Percentiles rank a stretch among this genome's conserved stretches.
Conservation (phyloP, 2,329 filamentous ascomycete genomes). For the Colletotrichum salicis region DNA sequence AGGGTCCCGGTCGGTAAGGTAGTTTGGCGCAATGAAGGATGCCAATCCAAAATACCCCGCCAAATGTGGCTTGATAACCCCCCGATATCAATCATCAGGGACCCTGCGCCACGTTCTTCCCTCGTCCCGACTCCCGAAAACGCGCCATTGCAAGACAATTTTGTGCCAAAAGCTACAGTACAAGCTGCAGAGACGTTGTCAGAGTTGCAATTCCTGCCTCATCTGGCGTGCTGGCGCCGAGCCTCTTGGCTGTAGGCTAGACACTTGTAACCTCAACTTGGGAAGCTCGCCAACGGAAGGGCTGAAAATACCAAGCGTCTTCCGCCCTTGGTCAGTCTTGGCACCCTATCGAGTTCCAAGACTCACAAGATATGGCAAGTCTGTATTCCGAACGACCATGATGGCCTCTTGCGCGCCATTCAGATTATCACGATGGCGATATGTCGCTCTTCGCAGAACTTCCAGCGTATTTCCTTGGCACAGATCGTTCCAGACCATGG, state of each 20-base stretch:
- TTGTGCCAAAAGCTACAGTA: neutral
- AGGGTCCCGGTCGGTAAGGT: constrained; percentile 1
- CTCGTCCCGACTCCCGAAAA: neutral
- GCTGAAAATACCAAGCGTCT: constrained; percentile 9
- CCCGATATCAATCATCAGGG: constrained; percentile 17
- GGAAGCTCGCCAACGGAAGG: constrained; percentile 7
- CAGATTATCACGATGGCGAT: neutral
- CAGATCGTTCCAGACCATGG: neutral
- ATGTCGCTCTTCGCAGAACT: neutral
- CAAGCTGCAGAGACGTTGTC: constrained; percentile 13
- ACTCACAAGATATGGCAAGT: too few relatives aligned
- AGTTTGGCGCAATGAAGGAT: constrained; percentile 6
- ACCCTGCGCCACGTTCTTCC: constrained; percentile 23
- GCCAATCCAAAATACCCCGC: constrained; percentile 22
- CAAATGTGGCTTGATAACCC: constrained; percentile 30
- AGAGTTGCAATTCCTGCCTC: constrained; percentile 34
- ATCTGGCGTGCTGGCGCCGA: constrained; percentile 34
- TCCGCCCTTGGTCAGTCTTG: constrained; percentile 17
- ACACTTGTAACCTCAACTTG: constrained; percentile 11
- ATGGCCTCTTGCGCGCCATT: neutral
- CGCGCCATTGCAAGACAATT: neutral
- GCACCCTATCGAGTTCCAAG: neutral
- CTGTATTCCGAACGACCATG: neutral
- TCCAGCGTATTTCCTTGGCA: constrained; percentile 2
- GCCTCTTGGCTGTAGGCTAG: constrained; percentile 31